Conservation (phyloP, 148 eudicot species). For the Simmondsia chinensis region DNA sequence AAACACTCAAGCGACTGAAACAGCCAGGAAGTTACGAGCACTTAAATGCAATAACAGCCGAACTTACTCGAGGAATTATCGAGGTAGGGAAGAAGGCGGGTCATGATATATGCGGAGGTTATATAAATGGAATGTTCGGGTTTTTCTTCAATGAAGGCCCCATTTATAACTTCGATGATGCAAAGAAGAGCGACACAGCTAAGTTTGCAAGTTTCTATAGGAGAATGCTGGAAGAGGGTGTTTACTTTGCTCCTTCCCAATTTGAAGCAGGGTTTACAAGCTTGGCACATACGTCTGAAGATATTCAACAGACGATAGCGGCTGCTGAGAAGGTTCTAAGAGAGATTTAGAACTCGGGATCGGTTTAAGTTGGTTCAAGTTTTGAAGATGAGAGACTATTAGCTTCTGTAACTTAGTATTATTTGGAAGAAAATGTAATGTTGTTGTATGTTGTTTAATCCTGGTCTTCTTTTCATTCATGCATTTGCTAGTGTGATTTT, state of each 20-base stretch:
- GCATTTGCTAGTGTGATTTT: no score
- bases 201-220: conserved; percentile 44
- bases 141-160: conserved; percentile 95
- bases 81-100: conserved; percentile 85
- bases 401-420: no score
- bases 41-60: conserved; percentile 57
- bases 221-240: conserved; percentile 92
- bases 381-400: no score
- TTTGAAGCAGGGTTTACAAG: conserved; percentile 93
- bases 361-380: no score
- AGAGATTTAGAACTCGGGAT: conserved; percentile 22
- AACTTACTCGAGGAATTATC: no score
- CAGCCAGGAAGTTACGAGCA: conserved; percentile 67
- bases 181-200: conserved; percentile 82
- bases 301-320: conserved; percentile 61
- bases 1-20: conserved; percentile 73
- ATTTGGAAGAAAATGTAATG: no score
- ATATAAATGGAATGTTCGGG: conserved; percentile 83
- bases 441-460: no score
- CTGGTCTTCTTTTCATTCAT: no score
- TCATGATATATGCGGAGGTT: conserved; percentile 76
- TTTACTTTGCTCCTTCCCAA: no score
- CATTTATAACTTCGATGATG: conserved; percentile 72
- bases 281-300: conserved; percentile 74
- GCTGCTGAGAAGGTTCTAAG: conserved; percentile 83